These are phyloP conservation scores for Dactylonectria estremocensis DNA, from an alignment of 2,329 filamentous ascomycete genomes.

Conservation along the genomic window DNA sequence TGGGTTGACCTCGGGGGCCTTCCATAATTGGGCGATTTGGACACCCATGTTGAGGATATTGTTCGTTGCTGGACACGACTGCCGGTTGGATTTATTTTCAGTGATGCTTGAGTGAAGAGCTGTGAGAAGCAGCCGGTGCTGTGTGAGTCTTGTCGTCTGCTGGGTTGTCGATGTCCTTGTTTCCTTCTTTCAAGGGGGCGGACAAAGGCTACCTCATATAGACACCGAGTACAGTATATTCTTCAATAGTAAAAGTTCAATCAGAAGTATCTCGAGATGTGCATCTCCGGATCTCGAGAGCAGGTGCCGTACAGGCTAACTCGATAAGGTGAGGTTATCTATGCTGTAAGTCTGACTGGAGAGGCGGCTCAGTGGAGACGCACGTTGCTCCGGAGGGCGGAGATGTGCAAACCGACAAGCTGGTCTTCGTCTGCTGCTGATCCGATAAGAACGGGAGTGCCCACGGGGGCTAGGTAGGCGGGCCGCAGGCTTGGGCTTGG, in stretches of 20 bases:
- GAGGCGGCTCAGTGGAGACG: slow-evolving; percentile 28
- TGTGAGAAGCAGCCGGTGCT: not conserved
- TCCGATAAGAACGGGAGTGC: slow-evolving; percentile 44
- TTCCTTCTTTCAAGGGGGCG: slow-evolving; percentile 5
- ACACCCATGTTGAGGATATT: slow-evolving; percentile 47
- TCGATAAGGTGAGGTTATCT: slow-evolving; percentile 40
- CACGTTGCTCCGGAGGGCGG: slow-evolving; percentile 44
- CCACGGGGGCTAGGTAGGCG: slow-evolving; percentile 34
- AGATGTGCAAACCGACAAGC: slow-evolving; percentile 41
- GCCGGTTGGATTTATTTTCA: not conserved
- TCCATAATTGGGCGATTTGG: slow-evolving; percentile 51
- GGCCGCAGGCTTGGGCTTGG: slow-evolving; percentile 33
- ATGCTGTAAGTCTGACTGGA: slow-evolving; percentile 34
- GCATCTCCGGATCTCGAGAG: slow-evolving; percentile 47
- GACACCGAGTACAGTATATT: slow-evolving; percentile 30
- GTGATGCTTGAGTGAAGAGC: not conserved
- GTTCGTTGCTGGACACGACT: not conserved
- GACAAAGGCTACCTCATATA: slow-evolving; percentile 40
- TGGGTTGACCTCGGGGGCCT: slow-evolving; percentile 81
- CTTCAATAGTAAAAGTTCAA: slow-evolving; percentile 14
- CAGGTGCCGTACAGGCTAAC: slow-evolving; percentile 32
- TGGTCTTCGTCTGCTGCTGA: slow-evolving; percentile 30
- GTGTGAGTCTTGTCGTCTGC: slow-evolving; percentile 12
- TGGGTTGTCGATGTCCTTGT: slow-evolving; percentile 35
- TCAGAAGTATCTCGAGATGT: not conserved